Percentiles rank a stretch among this genome's conserved stretches.
phyloP scores from a whole-genome alignment of 768 basidiomycete genomes.

The Termitomyces sp. region DNA sequence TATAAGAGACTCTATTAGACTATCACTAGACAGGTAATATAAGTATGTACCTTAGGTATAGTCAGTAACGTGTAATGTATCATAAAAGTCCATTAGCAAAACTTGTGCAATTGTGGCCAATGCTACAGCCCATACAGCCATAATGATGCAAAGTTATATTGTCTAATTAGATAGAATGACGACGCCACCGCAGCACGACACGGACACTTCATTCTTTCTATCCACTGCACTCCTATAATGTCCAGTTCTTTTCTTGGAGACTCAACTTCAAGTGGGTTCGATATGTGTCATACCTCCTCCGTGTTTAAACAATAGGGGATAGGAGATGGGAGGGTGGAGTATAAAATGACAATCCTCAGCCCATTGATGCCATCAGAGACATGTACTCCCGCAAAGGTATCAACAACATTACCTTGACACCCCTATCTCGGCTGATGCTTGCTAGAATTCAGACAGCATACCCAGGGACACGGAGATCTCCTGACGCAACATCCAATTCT shows the following conservation, averaged over 20 bases:
- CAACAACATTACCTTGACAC: not conserved
- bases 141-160: too few relatives aligned
- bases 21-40: too few relatives aligned
- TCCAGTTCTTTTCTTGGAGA: not conserved
- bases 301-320: not conserved
- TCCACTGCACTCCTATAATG: not conserved
- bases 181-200: not conserved
- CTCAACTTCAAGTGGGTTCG: not conserved
- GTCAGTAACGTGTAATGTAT: too few relatives aligned
- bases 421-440: not conserved
- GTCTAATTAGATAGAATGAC: too few relatives aligned
- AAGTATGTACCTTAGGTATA: too few relatives aligned
- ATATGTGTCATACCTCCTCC: not conserved
- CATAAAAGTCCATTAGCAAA: too few relatives aligned
- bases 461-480: not conserved
- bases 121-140: too few relatives aligned
- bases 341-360: not conserved
- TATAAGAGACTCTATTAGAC: too few relatives aligned
- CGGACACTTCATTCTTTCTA: not conserved
- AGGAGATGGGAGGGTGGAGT: not conserved
- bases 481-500: slow-evolving; percentile 2
- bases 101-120: too few relatives aligned
- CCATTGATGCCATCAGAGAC: not conserved
- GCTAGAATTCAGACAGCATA: not conserved
- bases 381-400: not conserved